phyloP scores from a whole-genome alignment of 495 filamentous ascomycete genomes.

The Penicillium crystallinum region DNA sequence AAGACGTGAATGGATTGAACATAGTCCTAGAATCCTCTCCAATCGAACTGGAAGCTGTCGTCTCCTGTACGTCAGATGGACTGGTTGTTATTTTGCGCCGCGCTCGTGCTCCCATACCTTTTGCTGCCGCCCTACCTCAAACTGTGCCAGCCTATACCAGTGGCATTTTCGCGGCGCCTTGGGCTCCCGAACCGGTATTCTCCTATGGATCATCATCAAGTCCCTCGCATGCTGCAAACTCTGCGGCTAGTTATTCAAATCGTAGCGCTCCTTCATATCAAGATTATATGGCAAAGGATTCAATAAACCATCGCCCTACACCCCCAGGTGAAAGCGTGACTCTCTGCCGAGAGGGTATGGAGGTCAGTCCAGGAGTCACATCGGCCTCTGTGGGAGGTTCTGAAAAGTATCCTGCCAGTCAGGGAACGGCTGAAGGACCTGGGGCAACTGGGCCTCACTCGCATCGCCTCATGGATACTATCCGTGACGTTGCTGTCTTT shows the following conservation, averaged over 20 bases:
- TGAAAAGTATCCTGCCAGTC: neutral
- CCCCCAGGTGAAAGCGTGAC: constrained; percentile 7
- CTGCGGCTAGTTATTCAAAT: constrained; percentile 23
- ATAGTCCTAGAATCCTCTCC: constrained; percentile 5
- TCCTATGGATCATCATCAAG: constrained; percentile 20
- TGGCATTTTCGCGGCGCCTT: constrained; percentile 73
- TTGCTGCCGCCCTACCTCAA: constrained; percentile 34
- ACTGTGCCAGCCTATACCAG: constrained; percentile 42
- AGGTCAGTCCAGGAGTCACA: neutral
- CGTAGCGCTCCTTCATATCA: neutral
- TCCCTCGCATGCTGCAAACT: constrained; percentile 10
- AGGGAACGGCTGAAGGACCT: neutral
- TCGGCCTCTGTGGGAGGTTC: constrained; percentile 1
- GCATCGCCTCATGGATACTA: constrained; percentile 68
- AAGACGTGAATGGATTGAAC: constrained; percentile 30
- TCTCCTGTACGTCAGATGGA: constrained; percentile 87
- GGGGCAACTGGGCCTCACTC: constrained; percentile 39
- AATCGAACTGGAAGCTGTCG: constrained; percentile 77
- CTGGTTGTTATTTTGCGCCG: constrained; percentile 77
- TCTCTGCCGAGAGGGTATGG: constrained; percentile 12
- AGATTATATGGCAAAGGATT: neutral
- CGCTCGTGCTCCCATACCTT: constrained; percentile 65
- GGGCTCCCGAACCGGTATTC: constrained; percentile 59
- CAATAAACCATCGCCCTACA: neutral
- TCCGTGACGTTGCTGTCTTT: constrained; percentile 67